Percentiles rank a stretch among this genome's conserved stretches.
Conservation (phyloP, 495 filamentous ascomycete genomes). For the Hypoxylon subgilvum region DNA sequence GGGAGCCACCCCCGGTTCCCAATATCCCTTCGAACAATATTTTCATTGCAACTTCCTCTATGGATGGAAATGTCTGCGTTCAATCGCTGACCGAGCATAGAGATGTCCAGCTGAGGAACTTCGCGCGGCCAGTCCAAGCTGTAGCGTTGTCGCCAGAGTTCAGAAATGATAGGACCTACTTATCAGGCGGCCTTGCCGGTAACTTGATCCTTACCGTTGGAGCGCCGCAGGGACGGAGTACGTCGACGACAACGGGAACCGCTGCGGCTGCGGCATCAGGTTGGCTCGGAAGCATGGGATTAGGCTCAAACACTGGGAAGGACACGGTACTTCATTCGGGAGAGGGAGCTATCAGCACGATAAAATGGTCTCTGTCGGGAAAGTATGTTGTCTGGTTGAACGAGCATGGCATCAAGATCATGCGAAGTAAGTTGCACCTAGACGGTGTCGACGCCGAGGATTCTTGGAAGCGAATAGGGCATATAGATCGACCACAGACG, state of each 20-base stretch:
- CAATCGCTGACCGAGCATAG: slow-evolving; percentile 73
- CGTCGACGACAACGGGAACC: slow-evolving; percentile 79
- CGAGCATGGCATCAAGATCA: slow-evolving; percentile 95
- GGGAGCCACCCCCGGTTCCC: slow-evolving; percentile 59
- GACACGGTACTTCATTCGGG: slow-evolving; percentile 90
- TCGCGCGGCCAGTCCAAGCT: slow-evolving; percentile 87
- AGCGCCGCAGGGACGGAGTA: slow-evolving; percentile 75
- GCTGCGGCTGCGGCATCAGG: slow-evolving; percentile 83
- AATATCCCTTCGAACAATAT: slow-evolving; percentile 82
- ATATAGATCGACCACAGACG: slow-evolving; percentile 81
- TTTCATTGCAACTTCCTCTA: slow-evolving; percentile 89
- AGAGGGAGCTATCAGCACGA: slow-evolving; percentile 86
- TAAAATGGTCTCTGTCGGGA: slow-evolving; percentile 91
- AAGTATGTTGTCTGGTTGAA: slow-evolving; percentile 94
- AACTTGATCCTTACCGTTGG: slow-evolving; percentile 88
- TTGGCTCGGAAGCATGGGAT: slow-evolving; percentile 85
- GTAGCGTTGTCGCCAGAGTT: slow-evolving; percentile 92
- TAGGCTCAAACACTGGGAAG: slow-evolving; percentile 78
- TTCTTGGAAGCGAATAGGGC: slow-evolving; percentile 95
- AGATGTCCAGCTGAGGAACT: slow-evolving; percentile 89
- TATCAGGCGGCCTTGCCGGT: slow-evolving; percentile 89
- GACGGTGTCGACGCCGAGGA: slow-evolving; percentile 77
- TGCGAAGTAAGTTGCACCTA: slow-evolving; percentile 85
- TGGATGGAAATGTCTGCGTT: slow-evolving; percentile 93
- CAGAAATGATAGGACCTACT: slow-evolving; percentile 80